A percentile compares a stretch with the other conserved stretches of the same genome.
Evolutionary conservation across 208 protist species (phyloP).

Genomic region (Crithidia bombi): DNA sequence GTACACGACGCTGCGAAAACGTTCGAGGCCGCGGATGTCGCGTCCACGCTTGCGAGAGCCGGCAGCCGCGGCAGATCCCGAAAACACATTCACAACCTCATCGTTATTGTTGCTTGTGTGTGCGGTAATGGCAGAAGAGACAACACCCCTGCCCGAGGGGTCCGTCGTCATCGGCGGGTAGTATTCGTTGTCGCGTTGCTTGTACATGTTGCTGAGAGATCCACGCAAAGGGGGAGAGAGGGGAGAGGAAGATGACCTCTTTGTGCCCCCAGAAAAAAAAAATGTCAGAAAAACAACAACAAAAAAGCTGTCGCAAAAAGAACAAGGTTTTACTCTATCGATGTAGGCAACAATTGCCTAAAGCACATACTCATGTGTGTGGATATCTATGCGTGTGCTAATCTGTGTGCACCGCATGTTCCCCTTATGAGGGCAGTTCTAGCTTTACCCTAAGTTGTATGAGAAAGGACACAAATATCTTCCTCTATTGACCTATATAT

Average conservation of each 20-base stretch:
- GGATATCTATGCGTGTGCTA: too few species aligned
- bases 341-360: too few species aligned
- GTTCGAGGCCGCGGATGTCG: constrained; percentile 71
- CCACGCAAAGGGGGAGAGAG: neutral
- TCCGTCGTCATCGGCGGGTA: constrained; percentile 52
- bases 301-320: too few species aligned
- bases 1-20: constrained; percentile 74
- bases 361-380: too few species aligned
- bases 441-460: too few species aligned
- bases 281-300: too few species aligned
- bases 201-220: constrained; percentile 48
- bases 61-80: constrained; percentile 24
- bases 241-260: neutral
- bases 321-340: neutral
- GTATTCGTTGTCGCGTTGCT: constrained; percentile 70
- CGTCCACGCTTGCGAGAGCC: constrained; percentile 70
- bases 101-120: neutral
- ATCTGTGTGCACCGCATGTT: too few species aligned
- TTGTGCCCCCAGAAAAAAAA: neutral
- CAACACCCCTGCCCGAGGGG: constrained; percentile 36
- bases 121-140: constrained; percentile 5
- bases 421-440: too few species aligned
- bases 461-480: too few species aligned
- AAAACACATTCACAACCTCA: neutral
- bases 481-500: too few species aligned